These are phyloP conservation scores for Aspergillus fischeri DNA, from an alignment of 2,329 filamentous ascomycete species.

Conservation along the genomic window DNA sequence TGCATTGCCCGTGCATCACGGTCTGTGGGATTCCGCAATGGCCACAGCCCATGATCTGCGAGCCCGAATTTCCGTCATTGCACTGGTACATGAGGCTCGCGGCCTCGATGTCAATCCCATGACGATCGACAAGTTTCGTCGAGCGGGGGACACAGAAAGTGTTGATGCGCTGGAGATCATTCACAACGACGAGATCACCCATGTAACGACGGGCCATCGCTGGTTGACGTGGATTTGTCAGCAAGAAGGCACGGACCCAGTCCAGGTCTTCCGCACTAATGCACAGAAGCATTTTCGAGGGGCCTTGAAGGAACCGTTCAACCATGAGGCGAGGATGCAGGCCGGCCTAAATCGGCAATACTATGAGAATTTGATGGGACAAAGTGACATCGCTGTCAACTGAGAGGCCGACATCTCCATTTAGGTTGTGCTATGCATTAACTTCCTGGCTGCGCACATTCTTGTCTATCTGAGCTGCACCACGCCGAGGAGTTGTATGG, in stretches of 20 bases:
- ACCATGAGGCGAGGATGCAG: conserved; percentile 40
- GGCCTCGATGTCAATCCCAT: conserved; percentile 47
- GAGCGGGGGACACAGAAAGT: conserved; percentile 39
- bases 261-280: conserved; percentile 43
- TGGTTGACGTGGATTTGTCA: conserved; percentile 48
- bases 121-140: conserved; percentile 47
- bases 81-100: conserved; percentile 47
- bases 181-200: conserved; percentile 48
- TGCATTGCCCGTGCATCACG: conserved; percentile 45
- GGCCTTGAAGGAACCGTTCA: conserved; percentile 43
- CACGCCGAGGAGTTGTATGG: too few relatives aligned
- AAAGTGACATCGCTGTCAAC: neutral
- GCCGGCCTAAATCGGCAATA: conserved; percentile 44
- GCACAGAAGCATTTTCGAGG: conserved; percentile 43
- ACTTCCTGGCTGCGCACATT: too few relatives aligned
- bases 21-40: conserved; percentile 43
- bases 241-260: conserved; percentile 43
- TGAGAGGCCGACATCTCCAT: neutral
- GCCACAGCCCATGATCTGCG: conserved; percentile 43
- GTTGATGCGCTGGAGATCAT: conserved; percentile 42
- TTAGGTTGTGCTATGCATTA: too few relatives aligned
- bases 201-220: conserved; percentile 46
- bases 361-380: conserved; percentile 30
- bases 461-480: too few relatives aligned
- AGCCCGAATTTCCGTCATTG: conserved; percentile 45